These are phyloP conservation scores for Leersia perrieri DNA, from an alignment of 176 grass and related monocot species.

Conservation along the genomic window DNA sequence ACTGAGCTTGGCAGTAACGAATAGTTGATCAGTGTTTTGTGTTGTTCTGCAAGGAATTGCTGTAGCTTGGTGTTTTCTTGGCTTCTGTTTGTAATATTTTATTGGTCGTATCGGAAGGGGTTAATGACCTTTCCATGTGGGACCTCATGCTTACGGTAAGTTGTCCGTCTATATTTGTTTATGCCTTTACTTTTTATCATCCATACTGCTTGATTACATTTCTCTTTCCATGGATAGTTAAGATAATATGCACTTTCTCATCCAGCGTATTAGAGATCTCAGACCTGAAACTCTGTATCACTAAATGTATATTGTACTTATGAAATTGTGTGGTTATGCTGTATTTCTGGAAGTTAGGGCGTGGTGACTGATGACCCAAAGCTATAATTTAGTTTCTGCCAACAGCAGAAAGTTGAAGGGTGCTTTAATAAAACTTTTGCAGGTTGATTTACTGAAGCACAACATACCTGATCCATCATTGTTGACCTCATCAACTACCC, in stretches of 20 bases:
- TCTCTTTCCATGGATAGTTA: not conserved
- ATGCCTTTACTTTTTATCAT: not conserved
- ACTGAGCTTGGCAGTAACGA: not conserved
- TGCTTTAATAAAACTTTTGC: not conserved
- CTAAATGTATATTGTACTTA: not conserved
- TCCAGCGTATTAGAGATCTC: not conserved
- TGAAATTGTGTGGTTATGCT: not conserved
- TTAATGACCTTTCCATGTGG: conserved; percentile 77
- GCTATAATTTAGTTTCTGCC: not conserved
- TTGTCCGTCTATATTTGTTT: conserved; percentile 21
- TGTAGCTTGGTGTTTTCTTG: conserved; percentile 94
- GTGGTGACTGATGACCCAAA: not conserved
- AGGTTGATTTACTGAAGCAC: conserved; percentile 96
- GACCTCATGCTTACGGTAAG: conserved; percentile 90
- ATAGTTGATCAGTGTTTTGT: conserved; percentile 53
- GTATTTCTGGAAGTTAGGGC: not conserved
- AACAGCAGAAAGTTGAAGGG: not conserved
- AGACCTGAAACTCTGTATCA: not conserved
- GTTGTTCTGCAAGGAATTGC: conserved; percentile 71
- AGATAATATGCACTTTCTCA: not conserved
- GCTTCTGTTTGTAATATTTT: conserved; percentile 92
- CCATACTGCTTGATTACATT: not conserved
- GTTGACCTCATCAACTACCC: conserved; percentile 44
- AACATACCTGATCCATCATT: conserved; percentile 86
- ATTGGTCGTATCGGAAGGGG: conserved; percentile 81